Base-by-base conservation (phyloP, 768 basidiomycete genomes). In the Kwoniella mangroviensis region DNA sequence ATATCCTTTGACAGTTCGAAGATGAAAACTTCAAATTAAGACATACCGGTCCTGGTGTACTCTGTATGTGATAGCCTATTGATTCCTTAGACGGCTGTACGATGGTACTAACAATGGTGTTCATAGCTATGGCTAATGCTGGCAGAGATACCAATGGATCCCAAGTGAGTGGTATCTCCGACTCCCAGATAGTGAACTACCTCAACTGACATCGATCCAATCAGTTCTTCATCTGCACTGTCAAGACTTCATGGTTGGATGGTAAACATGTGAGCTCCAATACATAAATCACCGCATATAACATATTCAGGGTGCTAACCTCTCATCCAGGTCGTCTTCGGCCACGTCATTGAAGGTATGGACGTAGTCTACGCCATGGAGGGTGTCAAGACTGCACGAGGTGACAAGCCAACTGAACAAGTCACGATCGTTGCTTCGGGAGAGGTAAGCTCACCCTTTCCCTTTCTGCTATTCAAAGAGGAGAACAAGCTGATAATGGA, bases 11-110 rank as follows among this genome's bases (percentile, higher is more conserved):
- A 0, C 87, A 86, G 80, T 99, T 99, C 84, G 87, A 90, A 64
- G 96, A 98, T 75, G 97, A 98, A 86, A 98, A 98, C 87, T 97
- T 94, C 88, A 97, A 98, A 88, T 91, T 98, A 83, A 90, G 89
- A 83, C 96, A 99, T 87, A 91, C 92, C 76, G 89, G 89, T 45
- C 88, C 92, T 60, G 95, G 95, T 73, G 72, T 73, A 34, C 75
- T 80, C 28, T 80, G 79, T 79, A 43, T 45, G 78, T 71, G 24
- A 15, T 51, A n/a, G 19, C 17, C 52, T 19, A 28, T 28, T 2
- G 3, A 11, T 12, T 41, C 11, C 12, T 12, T 9, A 17, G 2
- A 15, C 21, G 0, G 34, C 52, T 54, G 21, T 49, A 9, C 22
- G 15, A 49, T 21, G 10, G 6, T n/a, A 22, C 45, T 66, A 1